Conservation (phyloP, 768 basidiomycete genomes). For the Lentinus tigrinus region DNA sequence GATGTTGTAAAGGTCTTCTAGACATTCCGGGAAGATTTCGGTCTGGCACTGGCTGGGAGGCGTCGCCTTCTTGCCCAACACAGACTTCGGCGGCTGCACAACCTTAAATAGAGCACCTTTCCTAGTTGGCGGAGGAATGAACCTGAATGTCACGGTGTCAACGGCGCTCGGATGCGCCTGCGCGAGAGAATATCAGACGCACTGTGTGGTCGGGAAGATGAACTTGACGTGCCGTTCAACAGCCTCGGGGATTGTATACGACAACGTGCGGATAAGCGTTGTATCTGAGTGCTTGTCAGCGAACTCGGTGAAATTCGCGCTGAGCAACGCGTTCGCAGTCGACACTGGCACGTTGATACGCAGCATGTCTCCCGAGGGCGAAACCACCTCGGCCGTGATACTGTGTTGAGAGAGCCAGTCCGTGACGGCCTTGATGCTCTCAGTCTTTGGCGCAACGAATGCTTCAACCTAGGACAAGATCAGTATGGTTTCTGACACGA, state of each 20-base stretch:
- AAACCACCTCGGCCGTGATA: slow-evolving; percentile 16
- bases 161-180: background rate
- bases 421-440: slow-evolving; percentile 23
- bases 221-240: slow-evolving; percentile 24
- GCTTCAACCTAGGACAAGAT: slow-evolving; percentile 42
- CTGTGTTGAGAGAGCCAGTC: slow-evolving; percentile 25
- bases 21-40: slow-evolving; percentile 28
- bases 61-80: slow-evolving; percentile 13
- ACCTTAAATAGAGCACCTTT: slow-evolving; percentile 17
- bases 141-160: background rate
- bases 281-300: slow-evolving; percentile 21
- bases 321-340: slow-evolving; percentile 27
- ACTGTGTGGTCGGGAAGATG: slow-evolving; percentile 30
- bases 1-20: slow-evolving; percentile 31
- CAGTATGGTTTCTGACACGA: background rate
- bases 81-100: slow-evolving; percentile 12
- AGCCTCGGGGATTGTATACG: slow-evolving; percentile 27
- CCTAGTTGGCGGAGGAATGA: background rate
- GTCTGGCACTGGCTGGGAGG: slow-evolving; percentile 23
- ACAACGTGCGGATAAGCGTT: slow-evolving; percentile 25
- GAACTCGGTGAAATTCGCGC: slow-evolving; percentile 27
- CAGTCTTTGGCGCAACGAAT: slow-evolving; percentile 21
- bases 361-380: slow-evolving; percentile 29
- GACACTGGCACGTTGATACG: slow-evolving; percentile 19
- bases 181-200: slow-evolving; percentile 12